These are phyloP conservation scores for Incumbomyces delicatus DNA, from an alignment of 2,329 filamentous ascomycete genomes.

Conservation along the genomic window DNA sequence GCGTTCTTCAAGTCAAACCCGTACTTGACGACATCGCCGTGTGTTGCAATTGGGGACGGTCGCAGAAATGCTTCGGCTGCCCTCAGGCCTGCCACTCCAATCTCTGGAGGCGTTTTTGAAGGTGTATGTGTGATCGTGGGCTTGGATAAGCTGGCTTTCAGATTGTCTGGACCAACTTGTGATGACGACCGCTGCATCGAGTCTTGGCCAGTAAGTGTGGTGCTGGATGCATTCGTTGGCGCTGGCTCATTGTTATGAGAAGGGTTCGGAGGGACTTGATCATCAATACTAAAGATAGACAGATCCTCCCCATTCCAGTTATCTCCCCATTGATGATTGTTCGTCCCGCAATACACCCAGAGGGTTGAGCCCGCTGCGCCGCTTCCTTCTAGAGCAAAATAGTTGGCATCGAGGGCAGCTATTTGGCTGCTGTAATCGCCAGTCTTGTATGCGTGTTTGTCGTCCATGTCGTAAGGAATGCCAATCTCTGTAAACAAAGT, in stretches of 20 bases:
- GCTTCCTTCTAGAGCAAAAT: slow-evolving; percentile 81
- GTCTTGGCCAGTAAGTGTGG: slow-evolving; percentile 36
- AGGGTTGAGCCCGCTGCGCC: slow-evolving; percentile 75
- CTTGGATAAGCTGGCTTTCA: slow-evolving; percentile 58
- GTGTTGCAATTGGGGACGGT: slow-evolving; percentile 66
- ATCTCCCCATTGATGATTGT: slow-evolving; percentile 81
- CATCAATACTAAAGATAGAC: slow-evolving; percentile 79
- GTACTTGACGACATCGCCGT: slow-evolving; percentile 60
- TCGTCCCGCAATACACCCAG: slow-evolving; percentile 76
- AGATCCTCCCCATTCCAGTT: slow-evolving; percentile 97
- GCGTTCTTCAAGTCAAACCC: slow-evolving; percentile 76
- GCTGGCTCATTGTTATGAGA: slow-evolving; percentile 20
- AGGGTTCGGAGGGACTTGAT: slow-evolving; percentile 47
- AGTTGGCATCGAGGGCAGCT: slow-evolving; percentile 89
- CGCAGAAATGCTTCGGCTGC: slow-evolving; percentile 90
- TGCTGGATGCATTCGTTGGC: slow-evolving; percentile 32
- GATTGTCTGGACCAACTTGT: slow-evolving; percentile 62
- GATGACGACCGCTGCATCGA: slow-evolving; percentile 29
- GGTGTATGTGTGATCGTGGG: slow-evolving; percentile 48
- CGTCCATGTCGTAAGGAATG: slow-evolving; percentile 97
- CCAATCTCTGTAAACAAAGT: slow-evolving; percentile 91
- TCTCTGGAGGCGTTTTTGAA: slow-evolving; percentile 44
- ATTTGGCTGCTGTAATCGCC: slow-evolving; percentile 91
- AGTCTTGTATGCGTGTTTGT: slow-evolving; percentile 88
- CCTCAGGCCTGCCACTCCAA: slow-evolving; percentile 65